Percentiles rank a stretch among this genome's conserved stretches.
Conservation (phyloP, 257 asterid genomes). For the Ligustrum vulgare region DNA sequence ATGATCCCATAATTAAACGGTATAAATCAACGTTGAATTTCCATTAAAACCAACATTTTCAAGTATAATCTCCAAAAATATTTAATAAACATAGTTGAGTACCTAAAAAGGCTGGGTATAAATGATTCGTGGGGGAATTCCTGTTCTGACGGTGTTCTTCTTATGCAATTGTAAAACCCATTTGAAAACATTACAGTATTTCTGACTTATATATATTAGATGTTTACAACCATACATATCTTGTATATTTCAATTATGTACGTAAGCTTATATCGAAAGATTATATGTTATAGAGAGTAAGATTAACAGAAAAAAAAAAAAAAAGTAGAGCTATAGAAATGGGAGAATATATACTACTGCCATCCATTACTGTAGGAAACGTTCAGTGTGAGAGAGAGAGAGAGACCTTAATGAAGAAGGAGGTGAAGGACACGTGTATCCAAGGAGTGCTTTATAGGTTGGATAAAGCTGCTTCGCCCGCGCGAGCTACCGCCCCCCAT, state of each 20-base stretch:
- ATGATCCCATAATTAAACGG: slow-evolving; percentile 23
- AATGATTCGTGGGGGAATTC: slow-evolving; percentile 24
- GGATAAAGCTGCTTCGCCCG: too few species aligned
- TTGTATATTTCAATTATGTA: background rate
- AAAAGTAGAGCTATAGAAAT: slow-evolving; percentile 25
- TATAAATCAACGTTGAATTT: slow-evolving; percentile 4
- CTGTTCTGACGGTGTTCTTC: slow-evolving; percentile 28
- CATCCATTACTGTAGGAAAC: slow-evolving; percentile 44
- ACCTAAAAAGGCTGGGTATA: slow-evolving; percentile 36
- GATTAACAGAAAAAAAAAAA: too few species aligned
- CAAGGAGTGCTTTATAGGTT: slow-evolving; percentile 28
- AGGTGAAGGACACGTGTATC: background rate
- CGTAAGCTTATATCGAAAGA: background rate
- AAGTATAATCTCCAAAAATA: background rate
- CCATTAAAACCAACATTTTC: background rate
- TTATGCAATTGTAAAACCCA: slow-evolving; percentile 35
- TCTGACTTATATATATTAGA: background rate
- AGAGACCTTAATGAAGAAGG: background rate
- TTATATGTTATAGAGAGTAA: background rate
- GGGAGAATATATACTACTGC: slow-evolving; percentile 28
- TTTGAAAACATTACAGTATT: background rate
- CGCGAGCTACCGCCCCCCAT: too few species aligned
- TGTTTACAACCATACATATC: too few species aligned
- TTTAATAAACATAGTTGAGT: slow-evolving; percentile 1
- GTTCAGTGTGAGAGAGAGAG: background rate